phyloP scores from a whole-genome alignment of 2,329 filamentous ascomycete genomes.

The Raffaelea ambrosiae region DNA sequence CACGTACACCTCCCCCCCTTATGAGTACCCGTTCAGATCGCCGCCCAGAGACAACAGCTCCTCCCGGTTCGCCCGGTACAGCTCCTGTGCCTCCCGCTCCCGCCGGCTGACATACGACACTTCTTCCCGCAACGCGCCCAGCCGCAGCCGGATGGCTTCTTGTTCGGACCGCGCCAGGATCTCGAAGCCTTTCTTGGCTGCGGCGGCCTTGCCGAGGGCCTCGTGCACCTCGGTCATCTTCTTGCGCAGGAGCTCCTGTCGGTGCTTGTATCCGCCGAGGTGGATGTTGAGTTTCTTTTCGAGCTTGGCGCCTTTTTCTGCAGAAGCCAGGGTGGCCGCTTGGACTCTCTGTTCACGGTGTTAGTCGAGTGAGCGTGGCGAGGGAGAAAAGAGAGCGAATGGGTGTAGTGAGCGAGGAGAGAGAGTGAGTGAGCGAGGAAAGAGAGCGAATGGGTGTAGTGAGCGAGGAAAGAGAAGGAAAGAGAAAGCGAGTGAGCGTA shows the following conservation, averaged over 20 bases:
- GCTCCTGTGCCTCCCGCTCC: slow-evolving; percentile 84
- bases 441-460: background rate
- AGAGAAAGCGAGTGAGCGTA: too few species aligned
- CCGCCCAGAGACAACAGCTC: slow-evolving; percentile 58
- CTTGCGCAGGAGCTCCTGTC: slow-evolving; percentile 67
- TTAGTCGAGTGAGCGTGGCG: background rate
- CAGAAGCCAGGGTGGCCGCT: slow-evolving; percentile 62
- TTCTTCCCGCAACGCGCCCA: slow-evolving; percentile 73
- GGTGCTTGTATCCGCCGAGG: slow-evolving; percentile 82
- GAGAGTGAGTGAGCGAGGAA: background rate
- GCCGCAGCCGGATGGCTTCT: slow-evolving; percentile 60
- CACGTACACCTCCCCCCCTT: too few species aligned
- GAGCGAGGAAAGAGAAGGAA: background rate
- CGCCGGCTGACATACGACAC: slow-evolving; percentile 70
- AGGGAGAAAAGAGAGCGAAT: background rate
- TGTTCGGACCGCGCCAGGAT: slow-evolving; percentile 74
- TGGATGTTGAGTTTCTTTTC: slow-evolving; percentile 89
- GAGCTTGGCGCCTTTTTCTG: slow-evolving; percentile 74
- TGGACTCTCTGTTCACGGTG: slow-evolving; percentile 53
- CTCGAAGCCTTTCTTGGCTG: slow-evolving; percentile 65
- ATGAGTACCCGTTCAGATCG: background rate
- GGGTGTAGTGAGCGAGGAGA: background rate
- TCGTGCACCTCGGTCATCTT: slow-evolving; percentile 72
- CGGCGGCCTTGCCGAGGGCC: slow-evolving; percentile 63
- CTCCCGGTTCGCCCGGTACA: slow-evolving; percentile 67